Base-by-base conservation (phyloP, 1,284 basidiomycete species). In the Microbotryum violaceum region DNA sequence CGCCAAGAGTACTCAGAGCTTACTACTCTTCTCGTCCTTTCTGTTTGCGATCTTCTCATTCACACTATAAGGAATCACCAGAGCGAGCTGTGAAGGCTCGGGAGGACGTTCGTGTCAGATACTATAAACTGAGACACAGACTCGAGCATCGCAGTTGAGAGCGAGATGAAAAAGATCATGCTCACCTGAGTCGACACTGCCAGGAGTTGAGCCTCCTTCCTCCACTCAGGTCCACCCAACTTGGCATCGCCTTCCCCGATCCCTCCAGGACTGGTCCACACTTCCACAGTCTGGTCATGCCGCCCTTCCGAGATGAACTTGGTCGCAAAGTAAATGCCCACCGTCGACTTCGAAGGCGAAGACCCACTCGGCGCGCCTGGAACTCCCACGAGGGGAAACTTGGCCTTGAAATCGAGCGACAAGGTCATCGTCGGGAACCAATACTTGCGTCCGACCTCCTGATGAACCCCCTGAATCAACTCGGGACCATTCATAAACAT, bases 351-450 rank as follows among this genome's bases (percentile, higher is more conserved):
- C 37, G 27, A 57, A 25, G 29, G 21, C 2, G 18, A 56, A 27
- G 5, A 47, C 8, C 21, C 37, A 53, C 33, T 53, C 20, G 51
- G 7, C 21, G 20, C 20, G 25, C 33, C 33, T 53, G 58, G 37
- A 6, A 45, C 18, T 20, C 42, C 7, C 5, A 23, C 25, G 12
- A 68, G 60, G 0, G 67, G 67, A 45, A 66, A 68, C 7, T 45
- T 47, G 18, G 64, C 44, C 25, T 64, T 66, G 56, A 66, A 61
- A 44, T 65, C 61, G 51, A 68, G 54, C 16, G 66, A 57, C 52
- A 68, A 47, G 9, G 61, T 60, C 55, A 68, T 50, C 10, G 66
- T 68, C 1, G 66, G 66, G 60, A 54, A 68, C 67, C 66, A 65
- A 27, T 6, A 48, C 65, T 27, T 9, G 63, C 65, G 67, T 54